Conservation (phyloP, 805 yeast genomes). For the Schwanniomyces pseudopolymorphus region DNA sequence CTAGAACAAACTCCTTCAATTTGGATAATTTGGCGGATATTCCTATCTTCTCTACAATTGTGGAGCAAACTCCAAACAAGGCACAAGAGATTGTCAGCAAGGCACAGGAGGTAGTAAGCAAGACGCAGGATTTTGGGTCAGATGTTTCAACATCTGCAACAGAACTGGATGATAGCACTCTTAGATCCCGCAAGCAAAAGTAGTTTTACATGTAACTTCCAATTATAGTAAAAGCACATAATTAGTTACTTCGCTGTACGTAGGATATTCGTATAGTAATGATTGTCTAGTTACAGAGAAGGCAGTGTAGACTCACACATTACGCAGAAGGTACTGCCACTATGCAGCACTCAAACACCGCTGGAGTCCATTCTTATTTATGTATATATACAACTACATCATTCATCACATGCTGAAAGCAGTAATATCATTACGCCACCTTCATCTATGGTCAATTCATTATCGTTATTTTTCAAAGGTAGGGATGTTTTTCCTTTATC, state of each 20-base stretch:
- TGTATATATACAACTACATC: too few species aligned
- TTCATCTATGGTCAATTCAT: not conserved
- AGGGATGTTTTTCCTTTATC: not conserved
- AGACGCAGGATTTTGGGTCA: not conserved
- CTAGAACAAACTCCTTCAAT: constrained; percentile 1
- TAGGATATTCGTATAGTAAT: not conserved
- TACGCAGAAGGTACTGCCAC: too few species aligned
- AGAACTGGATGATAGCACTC: not conserved
- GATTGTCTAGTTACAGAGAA: too few species aligned
- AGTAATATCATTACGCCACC: not conserved
- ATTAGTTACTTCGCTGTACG: not conserved
- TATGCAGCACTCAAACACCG: too few species aligned
- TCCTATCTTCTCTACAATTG: constrained; percentile 24
- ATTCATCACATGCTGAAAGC: too few species aligned
- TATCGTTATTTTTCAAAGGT: not conserved
- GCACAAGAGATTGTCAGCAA: not conserved
- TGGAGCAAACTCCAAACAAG: not conserved
- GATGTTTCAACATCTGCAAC: not conserved
- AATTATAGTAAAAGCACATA: too few species aligned
- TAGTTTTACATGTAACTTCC: not conserved
- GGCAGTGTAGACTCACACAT: too few species aligned
- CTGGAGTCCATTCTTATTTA: too few species aligned
- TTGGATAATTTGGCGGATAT: constrained; percentile 23
- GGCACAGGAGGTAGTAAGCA: not conserved
- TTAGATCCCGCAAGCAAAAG: not conserved